Evolutionary conservation across 805 yeast species (phyloP).

Genomic region (Ogataea siamensis): DNA sequence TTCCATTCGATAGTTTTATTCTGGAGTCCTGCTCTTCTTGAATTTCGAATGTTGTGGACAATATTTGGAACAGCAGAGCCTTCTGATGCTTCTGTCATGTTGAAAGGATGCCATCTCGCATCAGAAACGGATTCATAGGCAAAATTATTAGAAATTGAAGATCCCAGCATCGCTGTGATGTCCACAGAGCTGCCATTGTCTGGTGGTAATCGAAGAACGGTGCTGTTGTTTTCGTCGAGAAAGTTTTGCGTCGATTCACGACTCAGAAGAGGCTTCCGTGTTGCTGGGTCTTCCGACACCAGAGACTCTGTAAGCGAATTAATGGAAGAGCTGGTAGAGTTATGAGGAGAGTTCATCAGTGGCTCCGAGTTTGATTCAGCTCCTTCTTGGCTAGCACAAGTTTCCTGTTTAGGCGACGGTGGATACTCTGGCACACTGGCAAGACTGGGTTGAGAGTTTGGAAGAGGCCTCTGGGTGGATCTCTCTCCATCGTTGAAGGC

Average conservation of each 20-base stretch:
- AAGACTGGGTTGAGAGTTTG: slow-evolving; percentile 1
- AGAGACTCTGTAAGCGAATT: slow-evolving; percentile 19
- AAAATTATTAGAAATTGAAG: slow-evolving; percentile 13
- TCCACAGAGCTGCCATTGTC: slow-evolving; percentile 24
- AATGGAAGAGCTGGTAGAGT: slow-evolving; percentile 21
- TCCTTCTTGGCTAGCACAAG: background rate
- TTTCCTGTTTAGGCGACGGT: background rate
- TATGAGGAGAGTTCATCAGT: slow-evolving; percentile 6
- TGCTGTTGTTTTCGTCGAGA: slow-evolving; percentile 8
- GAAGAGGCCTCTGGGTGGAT: background rate
- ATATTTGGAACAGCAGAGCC: background rate
- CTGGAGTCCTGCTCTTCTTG: slow-evolving; percentile 1
- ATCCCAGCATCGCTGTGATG: slow-evolving; percentile 25
- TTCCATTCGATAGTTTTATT: slow-evolving; percentile 5
- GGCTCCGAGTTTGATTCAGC: slow-evolving; percentile 2
- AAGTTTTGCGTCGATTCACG: slow-evolving; percentile 18
- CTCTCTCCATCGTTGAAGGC: slow-evolving; percentile 15
- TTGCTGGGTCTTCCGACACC: slow-evolving; percentile 20
- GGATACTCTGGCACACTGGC: background rate
- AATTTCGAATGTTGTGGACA: slow-evolving; percentile 4
- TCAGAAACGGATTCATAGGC: slow-evolving; percentile 8
- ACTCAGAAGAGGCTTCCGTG: slow-evolving; percentile 19
- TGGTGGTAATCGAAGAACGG: slow-evolving; percentile 19
- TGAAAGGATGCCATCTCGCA: slow-evolving; percentile 28
- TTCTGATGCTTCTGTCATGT: slow-evolving; percentile 10